Evolutionary conservation across 805 yeast genomes (phyloP).

Genomic region (Torulaspora delbrueckii): DNA sequence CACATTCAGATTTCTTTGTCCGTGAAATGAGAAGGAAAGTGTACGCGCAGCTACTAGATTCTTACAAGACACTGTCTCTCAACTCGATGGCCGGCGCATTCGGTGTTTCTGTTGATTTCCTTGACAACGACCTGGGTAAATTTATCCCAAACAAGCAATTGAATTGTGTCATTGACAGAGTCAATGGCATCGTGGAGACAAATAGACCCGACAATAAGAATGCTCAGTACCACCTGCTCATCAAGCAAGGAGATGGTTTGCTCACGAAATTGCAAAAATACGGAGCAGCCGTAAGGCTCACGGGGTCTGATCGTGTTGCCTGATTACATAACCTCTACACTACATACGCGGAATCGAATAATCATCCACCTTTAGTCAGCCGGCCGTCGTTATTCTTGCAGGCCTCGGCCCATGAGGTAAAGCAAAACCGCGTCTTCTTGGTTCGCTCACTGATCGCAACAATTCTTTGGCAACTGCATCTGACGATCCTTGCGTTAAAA

Average conservation of each 20-base stretch:
- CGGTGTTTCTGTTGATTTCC: conserved; percentile 80
- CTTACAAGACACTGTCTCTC: conserved; percentile 84
- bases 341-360: neutral
- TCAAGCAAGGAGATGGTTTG: conserved; percentile 88
- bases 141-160: conserved; percentile 90
- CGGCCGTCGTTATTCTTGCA: neutral
- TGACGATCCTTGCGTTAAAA: neutral
- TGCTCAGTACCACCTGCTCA: conserved; percentile 80
- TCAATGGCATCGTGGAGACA: conserved; percentile 91
- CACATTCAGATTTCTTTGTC: conserved; percentile 78
- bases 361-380: neutral
- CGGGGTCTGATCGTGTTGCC: conserved; percentile 75
- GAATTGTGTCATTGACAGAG: conserved; percentile 93
- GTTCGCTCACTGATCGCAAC: neutral
- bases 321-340: conserved; percentile 1
- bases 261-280: conserved; percentile 93
- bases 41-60: conserved; percentile 87
- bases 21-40: conserved; percentile 95
- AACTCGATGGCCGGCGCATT: conserved; percentile 93
- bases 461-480: neutral
- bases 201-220: conserved; percentile 96
- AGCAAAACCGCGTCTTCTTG: neutral
- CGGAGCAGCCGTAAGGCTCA: conserved; percentile 93
- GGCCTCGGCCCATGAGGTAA: neutral
- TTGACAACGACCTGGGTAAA: conserved; percentile 81